Conservation (phyloP, 1,284 basidiomycete species). For the Apiotrichum laibachii region DNA sequence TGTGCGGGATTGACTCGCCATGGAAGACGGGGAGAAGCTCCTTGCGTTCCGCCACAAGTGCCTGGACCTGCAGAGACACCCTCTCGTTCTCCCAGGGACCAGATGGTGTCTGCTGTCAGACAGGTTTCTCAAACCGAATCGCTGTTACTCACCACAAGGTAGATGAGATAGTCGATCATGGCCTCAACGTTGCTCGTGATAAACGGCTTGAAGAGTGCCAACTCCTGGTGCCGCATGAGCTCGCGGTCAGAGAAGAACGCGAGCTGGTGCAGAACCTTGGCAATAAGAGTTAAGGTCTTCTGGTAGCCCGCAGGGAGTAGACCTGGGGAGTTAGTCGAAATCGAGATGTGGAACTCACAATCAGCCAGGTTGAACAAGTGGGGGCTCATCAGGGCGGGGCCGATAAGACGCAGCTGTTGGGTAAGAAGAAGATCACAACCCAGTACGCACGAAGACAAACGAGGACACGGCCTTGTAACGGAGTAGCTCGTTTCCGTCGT, state of each 20-base stretch:
- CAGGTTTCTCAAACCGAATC: not conserved
- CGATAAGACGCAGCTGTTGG: conserved; percentile 33
- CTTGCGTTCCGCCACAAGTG: conserved; percentile 15
- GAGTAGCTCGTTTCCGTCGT: conserved; percentile 21
- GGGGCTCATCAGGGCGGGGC: conserved; percentile 37
- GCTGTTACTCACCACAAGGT: conserved; percentile 5
- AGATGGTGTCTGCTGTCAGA: conserved; percentile 12
- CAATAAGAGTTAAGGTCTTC: conserved; percentile 28
- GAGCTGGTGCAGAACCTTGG: conserved; percentile 36
- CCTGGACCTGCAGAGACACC: not conserved
- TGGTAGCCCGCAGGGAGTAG: conserved; percentile 20
- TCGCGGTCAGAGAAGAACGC: conserved; percentile 36
- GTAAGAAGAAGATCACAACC: not conserved
- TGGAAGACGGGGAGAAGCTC: conserved; percentile 13
- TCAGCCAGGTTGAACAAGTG: conserved; percentile 35
- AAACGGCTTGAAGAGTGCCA: conserved; percentile 24
- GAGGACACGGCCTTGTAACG: conserved; percentile 38
- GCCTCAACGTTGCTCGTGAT: conserved; percentile 24
- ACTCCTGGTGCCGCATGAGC: conserved; percentile 24
- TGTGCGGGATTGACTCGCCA: conserved; percentile 18
- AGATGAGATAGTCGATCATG: conserved; percentile 34
- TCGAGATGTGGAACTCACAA: not conserved
- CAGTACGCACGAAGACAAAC: conserved; percentile 31
- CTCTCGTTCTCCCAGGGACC: not conserved
- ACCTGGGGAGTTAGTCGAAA: conserved; percentile 6